A percentile compares a stretch with the other conserved stretches of the same genome.
Conservation (phyloP, 306 rosid genomes). For the Inga laurina region DNA sequence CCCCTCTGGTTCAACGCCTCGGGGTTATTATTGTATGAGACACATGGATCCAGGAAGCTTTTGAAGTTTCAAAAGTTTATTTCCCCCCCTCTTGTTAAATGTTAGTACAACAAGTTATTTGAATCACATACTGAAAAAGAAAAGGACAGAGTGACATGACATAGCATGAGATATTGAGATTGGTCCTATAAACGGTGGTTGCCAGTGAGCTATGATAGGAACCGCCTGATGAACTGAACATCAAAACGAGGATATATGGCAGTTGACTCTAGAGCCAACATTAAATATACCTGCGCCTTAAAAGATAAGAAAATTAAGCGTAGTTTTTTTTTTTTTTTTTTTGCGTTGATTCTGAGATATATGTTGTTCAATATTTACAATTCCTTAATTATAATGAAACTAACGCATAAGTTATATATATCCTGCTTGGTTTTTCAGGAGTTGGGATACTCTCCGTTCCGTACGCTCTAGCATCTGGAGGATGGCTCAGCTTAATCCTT, state of each 20-base stretch:
- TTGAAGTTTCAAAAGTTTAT: too few species aligned
- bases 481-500: slow-evolving; percentile 73
- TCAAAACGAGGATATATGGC: not conserved
- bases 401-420: not conserved
- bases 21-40: too few species aligned
- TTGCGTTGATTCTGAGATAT: not conserved
- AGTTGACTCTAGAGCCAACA: not conserved
- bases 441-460: slow-evolving; percentile 83
- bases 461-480: slow-evolving; percentile 82
- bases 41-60: too few species aligned
- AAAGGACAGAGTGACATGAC: not conserved
- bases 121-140: not conserved
- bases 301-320: too few species aligned
- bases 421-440: slow-evolving; percentile 47
- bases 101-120: not conserved
- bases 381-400: not conserved
- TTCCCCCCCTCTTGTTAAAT: too few species aligned
- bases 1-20: too few species aligned
- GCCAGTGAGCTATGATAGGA: not conserved
- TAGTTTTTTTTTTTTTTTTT: too few species aligned
- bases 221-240: not conserved
- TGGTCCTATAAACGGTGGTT: not conserved
- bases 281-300: too few species aligned
- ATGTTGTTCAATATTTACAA: not conserved
- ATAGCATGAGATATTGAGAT: not conserved